A percentile compares a stretch with the other conserved stretches of the same genome.
Conservation (phyloP, 108 stramenopile genomes). For the Cyclotella atomus region DNA sequence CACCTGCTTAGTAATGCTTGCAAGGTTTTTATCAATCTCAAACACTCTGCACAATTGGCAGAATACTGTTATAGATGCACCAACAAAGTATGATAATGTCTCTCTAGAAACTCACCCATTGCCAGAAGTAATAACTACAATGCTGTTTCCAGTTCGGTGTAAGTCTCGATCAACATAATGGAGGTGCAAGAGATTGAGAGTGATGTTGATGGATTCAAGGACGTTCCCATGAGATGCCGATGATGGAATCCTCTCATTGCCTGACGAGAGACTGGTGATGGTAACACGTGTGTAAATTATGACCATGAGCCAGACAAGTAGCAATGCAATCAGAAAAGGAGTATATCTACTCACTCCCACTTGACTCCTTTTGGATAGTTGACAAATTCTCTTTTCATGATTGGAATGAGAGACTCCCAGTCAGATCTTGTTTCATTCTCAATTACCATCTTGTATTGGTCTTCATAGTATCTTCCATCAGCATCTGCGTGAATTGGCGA, state of each 20-base stretch:
- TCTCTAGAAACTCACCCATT: conserved; percentile 51
- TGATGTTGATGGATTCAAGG: conserved; percentile 96
- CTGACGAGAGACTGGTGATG: conserved; percentile 28
- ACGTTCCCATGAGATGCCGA: conserved; percentile 94
- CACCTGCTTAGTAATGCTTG: conserved; percentile 93
- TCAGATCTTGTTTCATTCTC: conserved; percentile 91
- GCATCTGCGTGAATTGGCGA: conserved; percentile 54
- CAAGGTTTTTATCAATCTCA: conserved; percentile 88
- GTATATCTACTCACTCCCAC: conserved; percentile 57
- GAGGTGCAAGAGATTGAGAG: conserved; percentile 95
- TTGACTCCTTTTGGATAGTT: conserved; percentile 82
- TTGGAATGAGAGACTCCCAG: conserved; percentile 75
- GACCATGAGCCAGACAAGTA: background rate
- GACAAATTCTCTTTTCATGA: conserved; percentile 89
- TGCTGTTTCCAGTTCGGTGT: conserved; percentile 92
- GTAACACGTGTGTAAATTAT: background rate
- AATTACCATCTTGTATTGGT: conserved; percentile 91
- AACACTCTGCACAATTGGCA: conserved; percentile 68
- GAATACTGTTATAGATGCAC: background rate
- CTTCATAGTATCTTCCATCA: conserved; percentile 81
- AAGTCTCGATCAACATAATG: conserved; percentile 97
- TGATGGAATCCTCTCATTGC: conserved; percentile 66
- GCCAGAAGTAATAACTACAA: conserved; percentile 95
- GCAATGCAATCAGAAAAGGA: background rate
- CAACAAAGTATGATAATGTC: no score